A percentile compares a stretch with the other conserved stretches of the same genome.
phyloP scores from a whole-genome alignment of 192 early-diverging fungal genomes.

The Phycomyces nitens region DNA sequence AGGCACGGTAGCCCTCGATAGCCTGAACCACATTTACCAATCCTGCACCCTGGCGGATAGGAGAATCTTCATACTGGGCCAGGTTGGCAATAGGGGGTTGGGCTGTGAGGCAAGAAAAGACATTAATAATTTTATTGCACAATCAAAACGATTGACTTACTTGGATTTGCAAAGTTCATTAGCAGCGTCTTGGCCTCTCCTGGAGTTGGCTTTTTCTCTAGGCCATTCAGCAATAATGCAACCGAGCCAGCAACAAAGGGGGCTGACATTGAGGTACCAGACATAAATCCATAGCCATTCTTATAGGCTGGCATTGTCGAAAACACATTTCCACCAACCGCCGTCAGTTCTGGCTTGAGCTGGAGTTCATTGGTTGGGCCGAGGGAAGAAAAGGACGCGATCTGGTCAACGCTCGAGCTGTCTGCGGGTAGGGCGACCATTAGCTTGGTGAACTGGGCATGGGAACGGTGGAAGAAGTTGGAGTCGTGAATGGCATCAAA shows the following conservation, averaged over 20 bases:
- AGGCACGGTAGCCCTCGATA: slow-evolving; percentile 23
- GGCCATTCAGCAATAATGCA: slow-evolving; percentile 38
- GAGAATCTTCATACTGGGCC: slow-evolving; percentile 19
- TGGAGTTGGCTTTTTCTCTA: slow-evolving; percentile 1
- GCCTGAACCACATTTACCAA: slow-evolving; percentile 40
- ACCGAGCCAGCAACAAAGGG: slow-evolving; percentile 46
- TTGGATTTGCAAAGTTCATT: slow-evolving; percentile 31
- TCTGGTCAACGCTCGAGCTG: neutral
- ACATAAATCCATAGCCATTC: slow-evolving; percentile 39
- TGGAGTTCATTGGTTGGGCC: slow-evolving; percentile 72
- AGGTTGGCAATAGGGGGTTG: slow-evolving; percentile 5
- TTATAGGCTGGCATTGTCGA: slow-evolving; percentile 41
- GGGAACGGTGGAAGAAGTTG: neutral
- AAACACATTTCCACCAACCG: slow-evolving; percentile 50
- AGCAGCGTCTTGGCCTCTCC: slow-evolving; percentile 12
- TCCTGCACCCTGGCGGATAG: slow-evolving; percentile 49
- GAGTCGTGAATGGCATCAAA: neutral
- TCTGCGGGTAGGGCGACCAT: slow-evolving; percentile 8
- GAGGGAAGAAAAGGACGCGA: slow-evolving; percentile 68
- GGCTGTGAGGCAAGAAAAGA: slow-evolving; percentile 7
- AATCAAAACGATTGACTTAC: slow-evolving; percentile 7
- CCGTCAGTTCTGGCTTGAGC: slow-evolving; percentile 48
- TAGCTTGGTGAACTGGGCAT: slow-evolving; percentile 14
- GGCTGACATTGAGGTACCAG: slow-evolving; percentile 57
- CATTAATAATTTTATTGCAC: slow-evolving; percentile 2